Base-by-base conservation (phyloP, 2,329 filamentous ascomycete species). In the Monilinia fructigena region DNA sequence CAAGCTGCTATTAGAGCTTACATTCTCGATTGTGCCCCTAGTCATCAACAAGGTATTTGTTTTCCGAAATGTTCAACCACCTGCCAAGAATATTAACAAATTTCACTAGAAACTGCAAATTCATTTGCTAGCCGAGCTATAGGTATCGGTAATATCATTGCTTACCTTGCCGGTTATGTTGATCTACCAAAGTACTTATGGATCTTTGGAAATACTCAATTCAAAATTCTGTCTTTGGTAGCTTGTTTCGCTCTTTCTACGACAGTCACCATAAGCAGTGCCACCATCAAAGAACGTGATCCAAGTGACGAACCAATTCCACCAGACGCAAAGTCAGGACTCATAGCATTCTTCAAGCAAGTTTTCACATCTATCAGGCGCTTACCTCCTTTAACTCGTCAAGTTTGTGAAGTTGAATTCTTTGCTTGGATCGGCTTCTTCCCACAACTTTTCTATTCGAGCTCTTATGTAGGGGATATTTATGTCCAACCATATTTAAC, bases 371-470 rank as follows among this genome's bases (percentile, higher is more conserved):
- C 93, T 0, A 90, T 97, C 70, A 86, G 84, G 73, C 85, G 88
- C 50, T 82, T 98, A 8, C 93, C 94, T 0, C 88, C 89, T 0
- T 93, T 96, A 77, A 92, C 95, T 70, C 85, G 85, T 69, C 89
- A 86, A 70, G 92, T 97, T 48, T 97, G 93, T 75, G 80, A 88
- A 70, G 89, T 93, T 0, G 91, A 95, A 76, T 87, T 94, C 72
- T 93, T 89, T 68, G 92, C 92, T 6, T 98, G 93, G 93, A 88
- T 97, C 66, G 94, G 92, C 63, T 97, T 94, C 86, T 98, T 97
- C 74, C 93, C 93, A 0, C 93, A 97, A 77, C 83, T 98, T 3
- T 97, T 96, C 79, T 98, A 98, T 80, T 92, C 92, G 6, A 96
- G 93, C 1, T 96, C 92, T 23, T 98, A 95, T 77, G 90, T 97